A percentile compares a stretch with the other conserved stretches of the same genome.
These are phyloP conservation scores for Entomortierella chlamydospora DNA, from an alignment of 192 early-diverging fungal species.

Conservation along the genomic window DNA sequence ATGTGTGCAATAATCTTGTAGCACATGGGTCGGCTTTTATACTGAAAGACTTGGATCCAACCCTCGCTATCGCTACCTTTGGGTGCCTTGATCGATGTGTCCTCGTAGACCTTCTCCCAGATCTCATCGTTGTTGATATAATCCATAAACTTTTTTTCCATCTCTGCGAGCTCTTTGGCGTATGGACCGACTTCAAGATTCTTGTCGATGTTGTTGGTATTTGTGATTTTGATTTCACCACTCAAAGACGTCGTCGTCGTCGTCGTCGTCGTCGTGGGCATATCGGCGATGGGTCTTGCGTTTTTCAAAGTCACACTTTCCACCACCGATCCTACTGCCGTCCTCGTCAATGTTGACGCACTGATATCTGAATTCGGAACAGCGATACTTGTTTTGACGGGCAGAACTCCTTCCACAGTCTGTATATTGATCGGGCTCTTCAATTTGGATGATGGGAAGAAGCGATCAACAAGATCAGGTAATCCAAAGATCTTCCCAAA, in stretches of 20 bases:
- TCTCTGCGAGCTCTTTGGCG: slow-evolving; percentile 23
- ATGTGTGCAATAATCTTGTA: slow-evolving; percentile 44
- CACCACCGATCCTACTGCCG: neutral
- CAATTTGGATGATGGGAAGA: slow-evolving; percentile 15
- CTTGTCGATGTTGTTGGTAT: neutral
- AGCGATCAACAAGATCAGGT: slow-evolving; percentile 38
- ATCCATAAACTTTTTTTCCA: slow-evolving; percentile 44
- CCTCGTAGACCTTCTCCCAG: slow-evolving; percentile 46
- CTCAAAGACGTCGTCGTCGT: neutral
- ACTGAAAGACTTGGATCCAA: slow-evolving; percentile 44
- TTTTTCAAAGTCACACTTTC: neutral
- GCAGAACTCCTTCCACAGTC: slow-evolving; percentile 22
- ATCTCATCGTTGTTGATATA: slow-evolving; percentile 38
- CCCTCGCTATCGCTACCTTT: neutral
- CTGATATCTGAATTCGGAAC: slow-evolving; percentile 6
- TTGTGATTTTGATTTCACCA: too few species aligned
- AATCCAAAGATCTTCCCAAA: slow-evolving; percentile 48
- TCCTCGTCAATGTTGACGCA: neutral
- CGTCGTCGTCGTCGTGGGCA: neutral
- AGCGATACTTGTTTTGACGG: slow-evolving; percentile 33
- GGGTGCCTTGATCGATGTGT: neutral
- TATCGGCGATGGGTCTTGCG: too few species aligned
- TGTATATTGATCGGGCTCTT: slow-evolving; percentile 12
- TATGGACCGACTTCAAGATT: slow-evolving; percentile 6
- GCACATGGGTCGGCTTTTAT: slow-evolving; percentile 45